phyloP scores from a whole-genome alignment of 1,284 basidiomycete genomes.

The Sporisorium exsertum region DNA sequence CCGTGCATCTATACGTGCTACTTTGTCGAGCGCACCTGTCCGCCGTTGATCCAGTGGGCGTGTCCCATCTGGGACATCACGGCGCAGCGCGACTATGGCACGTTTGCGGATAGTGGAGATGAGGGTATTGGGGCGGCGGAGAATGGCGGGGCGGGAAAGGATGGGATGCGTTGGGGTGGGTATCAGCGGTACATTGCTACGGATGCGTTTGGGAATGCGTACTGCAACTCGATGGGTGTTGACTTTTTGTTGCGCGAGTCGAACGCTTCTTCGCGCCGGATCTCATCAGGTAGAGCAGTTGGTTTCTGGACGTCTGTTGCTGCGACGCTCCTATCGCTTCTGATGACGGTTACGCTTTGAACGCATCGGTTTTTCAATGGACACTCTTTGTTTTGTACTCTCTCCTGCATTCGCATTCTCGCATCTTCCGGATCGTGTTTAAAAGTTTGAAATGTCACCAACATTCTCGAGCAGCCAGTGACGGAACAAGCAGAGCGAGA shows the following conservation, averaged over 20 bases:
- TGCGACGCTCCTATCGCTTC: not conserved
- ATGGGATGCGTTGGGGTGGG: conserved; percentile 62
- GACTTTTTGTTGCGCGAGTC: conserved; percentile 57
- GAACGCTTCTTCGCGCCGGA: conserved; percentile 12
- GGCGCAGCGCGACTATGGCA: conserved; percentile 66
- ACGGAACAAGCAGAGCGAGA: not conserved
- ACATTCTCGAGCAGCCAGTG: not conserved
- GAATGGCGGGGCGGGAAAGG: conserved; percentile 63
- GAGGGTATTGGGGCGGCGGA: conserved; percentile 58
- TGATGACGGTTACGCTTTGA: conserved; percentile 10
- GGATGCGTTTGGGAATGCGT: conserved; percentile 66
- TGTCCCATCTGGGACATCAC: conserved; percentile 67
- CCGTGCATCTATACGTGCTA: conserved; percentile 67
- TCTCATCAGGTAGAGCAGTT: not conserved
- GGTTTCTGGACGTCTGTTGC: not conserved
- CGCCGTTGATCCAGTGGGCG: conserved; percentile 61
- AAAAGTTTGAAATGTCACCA: not conserved
- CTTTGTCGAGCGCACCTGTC: conserved; percentile 63
- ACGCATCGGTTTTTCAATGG: not conserved
- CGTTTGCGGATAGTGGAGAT: conserved; percentile 63
- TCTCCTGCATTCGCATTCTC: conserved; percentile 11
- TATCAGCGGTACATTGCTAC: conserved; percentile 62
- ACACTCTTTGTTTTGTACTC: not conserved
- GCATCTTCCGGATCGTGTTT: not conserved
- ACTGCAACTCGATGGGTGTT: conserved; percentile 66